Conservation (phyloP, 2,329 filamentous ascomycete genomes). For the Botrytis hyacinthi region DNA sequence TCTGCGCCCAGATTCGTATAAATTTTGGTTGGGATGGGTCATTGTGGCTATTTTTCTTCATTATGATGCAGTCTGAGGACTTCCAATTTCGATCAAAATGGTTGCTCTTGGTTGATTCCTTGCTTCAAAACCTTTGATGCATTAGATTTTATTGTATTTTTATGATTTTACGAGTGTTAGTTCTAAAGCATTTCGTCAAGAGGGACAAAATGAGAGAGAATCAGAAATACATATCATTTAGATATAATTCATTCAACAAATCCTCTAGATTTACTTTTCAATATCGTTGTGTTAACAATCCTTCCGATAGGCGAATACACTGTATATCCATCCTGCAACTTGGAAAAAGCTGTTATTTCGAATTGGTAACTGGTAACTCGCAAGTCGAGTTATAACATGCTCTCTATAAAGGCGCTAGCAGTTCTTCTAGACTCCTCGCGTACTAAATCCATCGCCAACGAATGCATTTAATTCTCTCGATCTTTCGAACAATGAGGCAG, state of each 20-base stretch:
- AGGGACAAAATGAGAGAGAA: background rate
- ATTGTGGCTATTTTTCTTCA: background rate
- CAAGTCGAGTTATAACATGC: background rate
- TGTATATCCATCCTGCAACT: background rate
- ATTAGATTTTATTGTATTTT: background rate
- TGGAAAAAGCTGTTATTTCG: background rate
- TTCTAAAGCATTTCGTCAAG: background rate
- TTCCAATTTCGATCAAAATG: background rate
- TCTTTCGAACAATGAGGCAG: background rate
- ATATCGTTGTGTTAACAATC: background rate
- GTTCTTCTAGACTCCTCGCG: background rate
- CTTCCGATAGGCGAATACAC: fast-evolving
- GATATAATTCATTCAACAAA: background rate
- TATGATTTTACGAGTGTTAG: background rate
- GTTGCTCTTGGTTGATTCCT: background rate
- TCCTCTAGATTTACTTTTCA: background rate
- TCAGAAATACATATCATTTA: background rate
- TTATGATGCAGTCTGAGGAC: background rate
- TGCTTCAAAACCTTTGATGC: background rate
- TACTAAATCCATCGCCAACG: background rate
- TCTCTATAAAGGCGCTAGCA: background rate
- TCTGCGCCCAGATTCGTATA: fast-evolving
- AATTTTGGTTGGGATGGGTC: fast-evolving
- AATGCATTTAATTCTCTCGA: background rate
- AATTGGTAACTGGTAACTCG: background rate